These are phyloP conservation scores for Ananas comosus DNA, from an alignment of 176 grass and related monocot genomes.

Conservation along the genomic window DNA sequence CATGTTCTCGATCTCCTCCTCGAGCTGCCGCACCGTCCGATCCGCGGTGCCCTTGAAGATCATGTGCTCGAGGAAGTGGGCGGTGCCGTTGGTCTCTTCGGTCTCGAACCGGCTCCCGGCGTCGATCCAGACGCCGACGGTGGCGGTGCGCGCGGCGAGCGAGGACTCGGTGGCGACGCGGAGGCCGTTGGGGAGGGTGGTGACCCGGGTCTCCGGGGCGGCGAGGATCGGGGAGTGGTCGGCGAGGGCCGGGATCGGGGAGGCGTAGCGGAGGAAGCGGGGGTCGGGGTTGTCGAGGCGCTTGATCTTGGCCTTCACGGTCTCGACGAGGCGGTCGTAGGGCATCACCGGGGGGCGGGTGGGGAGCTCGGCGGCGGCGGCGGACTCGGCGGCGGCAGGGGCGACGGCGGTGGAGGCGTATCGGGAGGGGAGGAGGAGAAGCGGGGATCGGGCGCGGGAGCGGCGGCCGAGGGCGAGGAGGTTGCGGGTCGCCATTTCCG, in stretches of 20 bases:
- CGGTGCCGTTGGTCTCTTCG: slow-evolving; percentile 69
- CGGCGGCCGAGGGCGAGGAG: slow-evolving; percentile 37
- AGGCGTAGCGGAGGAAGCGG: slow-evolving; percentile 90
- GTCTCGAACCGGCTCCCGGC: slow-evolving; percentile 82
- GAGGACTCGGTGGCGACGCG: slow-evolving; percentile 87
- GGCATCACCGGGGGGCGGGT: slow-evolving; percentile 41
- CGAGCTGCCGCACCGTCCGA: slow-evolving; percentile 53
- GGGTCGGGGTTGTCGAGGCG: slow-evolving; percentile 78
- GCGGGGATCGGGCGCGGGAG: slow-evolving; percentile 7
- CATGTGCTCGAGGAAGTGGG: slow-evolving; percentile 99
- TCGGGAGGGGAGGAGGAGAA: slow-evolving; percentile 18
- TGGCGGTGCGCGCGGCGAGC: slow-evolving; percentile 62
- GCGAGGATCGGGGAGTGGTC: slow-evolving; percentile 72
- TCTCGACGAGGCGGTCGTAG: slow-evolving; percentile 62
- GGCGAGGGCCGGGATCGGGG: slow-evolving; percentile 55
- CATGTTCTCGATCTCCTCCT: slow-evolving; percentile 97
- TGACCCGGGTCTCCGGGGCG: slow-evolving; percentile 72
- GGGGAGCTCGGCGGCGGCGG: neutral
- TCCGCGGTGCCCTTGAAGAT: slow-evolving; percentile 82
- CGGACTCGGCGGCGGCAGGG: slow-evolving; percentile 9
- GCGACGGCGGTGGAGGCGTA: slow-evolving; percentile 30
- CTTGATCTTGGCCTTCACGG: slow-evolving; percentile 54
- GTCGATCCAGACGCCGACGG: slow-evolving; percentile 97
- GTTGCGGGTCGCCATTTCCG: slow-evolving; percentile 38
- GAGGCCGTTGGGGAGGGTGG: slow-evolving; percentile 72